phyloP scores from a whole-genome alignment of 177 flowering plant species.

The Vitis hybrid region DNA sequence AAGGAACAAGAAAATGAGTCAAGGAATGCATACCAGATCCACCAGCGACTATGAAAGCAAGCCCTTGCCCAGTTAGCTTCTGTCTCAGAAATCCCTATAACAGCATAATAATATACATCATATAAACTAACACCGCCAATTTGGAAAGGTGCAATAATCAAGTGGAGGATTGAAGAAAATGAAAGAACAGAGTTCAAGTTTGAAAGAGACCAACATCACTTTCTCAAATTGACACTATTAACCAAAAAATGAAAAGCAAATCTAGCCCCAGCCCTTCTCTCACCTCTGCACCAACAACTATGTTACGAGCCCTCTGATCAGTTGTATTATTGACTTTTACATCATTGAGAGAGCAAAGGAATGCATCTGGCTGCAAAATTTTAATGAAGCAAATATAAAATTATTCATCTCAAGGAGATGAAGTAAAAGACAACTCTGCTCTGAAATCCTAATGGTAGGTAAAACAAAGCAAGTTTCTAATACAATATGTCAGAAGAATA shows the following conservation, averaged over 20 bases:
- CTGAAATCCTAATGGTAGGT: background rate
- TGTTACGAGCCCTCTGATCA: constrained; percentile 80
- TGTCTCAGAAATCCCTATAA: constrained; percentile 82
- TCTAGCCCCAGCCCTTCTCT: constrained; percentile 14
- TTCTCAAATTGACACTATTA: background rate
- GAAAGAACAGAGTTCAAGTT: background rate
- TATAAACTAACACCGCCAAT: background rate
- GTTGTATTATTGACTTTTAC: constrained; percentile 78
- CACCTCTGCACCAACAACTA: constrained; percentile 71
- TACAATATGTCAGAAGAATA: background rate
- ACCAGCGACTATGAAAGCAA: constrained; percentile 92
- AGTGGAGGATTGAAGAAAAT: background rate
- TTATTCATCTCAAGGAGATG: background rate
- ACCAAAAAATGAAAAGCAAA: background rate
- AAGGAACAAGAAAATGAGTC: background rate
- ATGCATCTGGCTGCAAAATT: constrained; percentile 94
- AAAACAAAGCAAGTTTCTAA: background rate
- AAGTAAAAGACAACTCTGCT: constrained; percentile 1
- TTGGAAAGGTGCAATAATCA: background rate
- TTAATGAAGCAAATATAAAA: constrained; percentile 11
- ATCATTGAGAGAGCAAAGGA: constrained; percentile 91
- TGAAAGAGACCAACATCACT: background rate
- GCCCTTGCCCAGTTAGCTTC: constrained; percentile 90
- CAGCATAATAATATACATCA: constrained; percentile 15
- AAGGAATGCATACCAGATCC: constrained; percentile 75